Conservation (phyloP, 2,329 filamentous ascomycete genomes). For the Bipolaris gigantea region DNA sequence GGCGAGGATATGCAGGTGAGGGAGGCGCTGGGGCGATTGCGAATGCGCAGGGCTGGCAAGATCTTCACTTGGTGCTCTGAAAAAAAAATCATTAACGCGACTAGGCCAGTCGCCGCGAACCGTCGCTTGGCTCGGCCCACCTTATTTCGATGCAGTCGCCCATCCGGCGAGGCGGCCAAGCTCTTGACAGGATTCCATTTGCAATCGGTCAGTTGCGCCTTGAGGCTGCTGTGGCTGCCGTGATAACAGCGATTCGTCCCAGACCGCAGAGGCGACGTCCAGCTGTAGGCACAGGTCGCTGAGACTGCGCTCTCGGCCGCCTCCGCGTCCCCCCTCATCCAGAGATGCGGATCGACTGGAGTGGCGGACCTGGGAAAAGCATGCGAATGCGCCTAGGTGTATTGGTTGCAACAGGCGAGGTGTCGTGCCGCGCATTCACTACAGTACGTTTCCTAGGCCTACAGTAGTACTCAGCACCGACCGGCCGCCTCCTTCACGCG, state of each 20-base stretch:
- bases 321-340: slow-evolving; percentile 3
- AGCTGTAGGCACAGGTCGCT: not conserved
- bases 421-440: slow-evolving; percentile 1
- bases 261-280: slow-evolving; percentile 15
- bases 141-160: slow-evolving; percentile 1
- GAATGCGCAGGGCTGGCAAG: not conserved
- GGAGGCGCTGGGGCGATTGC: slow-evolving; percentile 1
- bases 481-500: slow-evolving; percentile 5
- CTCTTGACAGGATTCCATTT: slow-evolving; percentile 13
- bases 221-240: slow-evolving; percentile 1
- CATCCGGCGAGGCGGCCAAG: not conserved
- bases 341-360: slow-evolving; percentile 1
- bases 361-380: slow-evolving; percentile 10
- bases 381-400: not conserved
- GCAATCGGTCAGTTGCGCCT: slow-evolving; percentile 12
- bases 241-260: slow-evolving; percentile 12
- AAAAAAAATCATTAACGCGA: slow-evolving; percentile 13
- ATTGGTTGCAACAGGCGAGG: slow-evolving; percentile 7
- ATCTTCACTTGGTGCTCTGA: slow-evolving; percentile 10
- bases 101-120: slow-evolving; percentile 9
- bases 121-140: slow-evolving; percentile 7
- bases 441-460: slow-evolving; percentile 4
- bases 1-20: slow-evolving; percentile 9
- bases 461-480: slow-evolving; percentile 2
- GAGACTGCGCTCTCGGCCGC: slow-evolving; percentile 4